Base-by-base conservation (phyloP, 1,284 basidiomycete genomes). In the Singerocomus inundabilis region DNA sequence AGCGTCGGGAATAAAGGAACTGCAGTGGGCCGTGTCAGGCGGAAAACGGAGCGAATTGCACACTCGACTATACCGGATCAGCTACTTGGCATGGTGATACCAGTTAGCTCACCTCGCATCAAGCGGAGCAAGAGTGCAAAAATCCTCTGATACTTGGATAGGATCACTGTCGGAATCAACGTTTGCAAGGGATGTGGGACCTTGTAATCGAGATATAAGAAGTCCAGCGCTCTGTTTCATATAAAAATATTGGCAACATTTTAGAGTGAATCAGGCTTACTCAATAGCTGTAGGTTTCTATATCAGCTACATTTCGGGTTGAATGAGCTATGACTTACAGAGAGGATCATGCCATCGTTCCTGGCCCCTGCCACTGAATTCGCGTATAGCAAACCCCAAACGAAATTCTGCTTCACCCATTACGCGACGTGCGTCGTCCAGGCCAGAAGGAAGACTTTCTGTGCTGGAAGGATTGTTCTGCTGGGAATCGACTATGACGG, bases 141-240 rank as follows among this genome's bases (percentile, higher is more conserved):
- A 49, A 93, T 72, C 26, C 85, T 72, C 58, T 93, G 89, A 62
- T 93, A 94, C 66, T 93, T 93, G n/a, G 80, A 83, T 32, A 93
- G 69, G 32, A 88, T 77, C 2, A 79, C 73, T 0, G 77, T 71
- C 0, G 88, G 82, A 30, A 95, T 84, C 8, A 94, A 64, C 9
- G 84, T 74, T 40, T 83, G 79, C 33, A 94, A 71, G 0, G 89
- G 80, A 21, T 76, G 73, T 1, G 91, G 89, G 12, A 90, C 84
- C 56, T 85, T 86, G 68, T 94, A 95, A 53, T 91, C 83, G 71
- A 94, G 82, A 62, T 90, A 91, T 15, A 95, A 69, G 59, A 93
- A 95, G 67, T 94, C 92, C 34, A 94, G 69, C 8, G 92, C 90
- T 67, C 88, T 88, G 51, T 15, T 46, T 55, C 29, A 53, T 28